A percentile compares a stretch with the other conserved stretches of the same genome.
These are phyloP conservation scores for Tetraselmis chui DNA, from an alignment of 139 green algal species.

Conservation along the genomic window DNA sequence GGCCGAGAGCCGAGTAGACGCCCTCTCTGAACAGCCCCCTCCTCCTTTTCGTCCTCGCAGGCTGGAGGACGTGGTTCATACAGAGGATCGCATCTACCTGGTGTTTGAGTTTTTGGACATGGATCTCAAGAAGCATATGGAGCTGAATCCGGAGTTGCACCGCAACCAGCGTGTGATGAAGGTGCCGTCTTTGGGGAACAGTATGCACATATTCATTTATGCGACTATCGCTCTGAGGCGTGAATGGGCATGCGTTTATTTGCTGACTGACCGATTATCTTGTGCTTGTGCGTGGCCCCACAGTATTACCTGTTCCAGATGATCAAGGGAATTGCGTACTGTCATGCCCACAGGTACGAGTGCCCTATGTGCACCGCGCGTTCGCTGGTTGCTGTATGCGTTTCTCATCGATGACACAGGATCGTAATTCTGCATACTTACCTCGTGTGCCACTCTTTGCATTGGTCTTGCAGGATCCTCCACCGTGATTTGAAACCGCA, in stretches of 20 bases:
- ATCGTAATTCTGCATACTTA: constrained; percentile 21
- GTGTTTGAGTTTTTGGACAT: constrained; percentile 98
- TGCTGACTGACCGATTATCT: background rate
- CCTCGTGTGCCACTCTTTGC: constrained; percentile 93
- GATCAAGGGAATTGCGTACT: constrained; percentile 84
- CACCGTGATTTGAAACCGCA: constrained; percentile 97
- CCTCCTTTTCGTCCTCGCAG: background rate
- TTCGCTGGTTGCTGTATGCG: background rate
- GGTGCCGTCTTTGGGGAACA: constrained; percentile 27
- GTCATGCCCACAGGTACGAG: constrained; percentile 70
- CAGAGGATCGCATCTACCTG: constrained; percentile 80
- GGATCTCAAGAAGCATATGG: constrained; percentile 98
- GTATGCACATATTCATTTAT: too few relatives aligned
- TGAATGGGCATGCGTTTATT: background rate
- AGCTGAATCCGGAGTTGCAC: constrained; percentile 51
- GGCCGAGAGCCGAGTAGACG: background rate
- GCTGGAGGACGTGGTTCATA: constrained; percentile 76
- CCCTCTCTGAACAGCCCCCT: background rate
- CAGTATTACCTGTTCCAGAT: constrained; percentile 95
- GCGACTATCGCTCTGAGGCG: too few relatives aligned
- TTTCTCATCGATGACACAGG: background rate
- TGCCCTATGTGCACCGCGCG: background rate
- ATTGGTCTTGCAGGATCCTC: constrained; percentile 78
- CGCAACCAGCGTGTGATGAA: constrained; percentile 69
- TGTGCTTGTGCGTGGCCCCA: background rate